Base-by-base conservation (phyloP, 2,329 filamentous ascomycete species). In the Zelopaecilomyces penicillatus region DNA sequence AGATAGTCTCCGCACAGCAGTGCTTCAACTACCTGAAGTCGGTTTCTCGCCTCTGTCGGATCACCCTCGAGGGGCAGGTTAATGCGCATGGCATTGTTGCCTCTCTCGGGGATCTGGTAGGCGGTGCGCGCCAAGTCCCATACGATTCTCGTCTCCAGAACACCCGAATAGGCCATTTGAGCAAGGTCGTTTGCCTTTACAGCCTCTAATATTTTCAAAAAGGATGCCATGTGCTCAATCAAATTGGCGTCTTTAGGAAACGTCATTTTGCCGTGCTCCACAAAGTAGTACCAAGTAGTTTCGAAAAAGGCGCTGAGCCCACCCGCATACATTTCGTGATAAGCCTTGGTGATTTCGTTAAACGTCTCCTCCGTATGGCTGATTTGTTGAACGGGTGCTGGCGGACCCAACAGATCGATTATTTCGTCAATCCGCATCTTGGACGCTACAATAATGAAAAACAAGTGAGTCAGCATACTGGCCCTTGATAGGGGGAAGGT, bases 301-400 rank as follows among this genome's bases (percentile, higher is more conserved):
- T 96, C 90, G 50, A 94, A 76, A 50, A 93, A 83, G 41, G 76
- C 76, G 62, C 87, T 82, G 39, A 93, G 76, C 6, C 81, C 84
- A 1, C 76, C 76, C 4, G 82, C 84, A 61, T 93, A 94, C 51
- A 88, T 82, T 52, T 83, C 82, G 54, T 78, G 76, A 64, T 86
- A 94, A 11, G 91, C 63, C 49, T 76, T 76, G 51, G 80, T 81
- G 47, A 88, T 80, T 58, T 88, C 82, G 54, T 82, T 78, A 41
- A 86, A 57, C 26, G 64, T 66, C 31, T 72, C 70, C 46, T 75
- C 63, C 60, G 69, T 63, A 56, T 68, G 71, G 46, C 76, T 72
- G 29, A 76, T 71, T 52, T 66, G 62, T 47, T 77, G 70, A 26
- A 74, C 69, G 3, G 78, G 75, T 37, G 79, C 74, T 41, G 79